phyloP scores from a whole-genome alignment of 331 rosid genomes.

The Pyracantha coccinea region DNA sequence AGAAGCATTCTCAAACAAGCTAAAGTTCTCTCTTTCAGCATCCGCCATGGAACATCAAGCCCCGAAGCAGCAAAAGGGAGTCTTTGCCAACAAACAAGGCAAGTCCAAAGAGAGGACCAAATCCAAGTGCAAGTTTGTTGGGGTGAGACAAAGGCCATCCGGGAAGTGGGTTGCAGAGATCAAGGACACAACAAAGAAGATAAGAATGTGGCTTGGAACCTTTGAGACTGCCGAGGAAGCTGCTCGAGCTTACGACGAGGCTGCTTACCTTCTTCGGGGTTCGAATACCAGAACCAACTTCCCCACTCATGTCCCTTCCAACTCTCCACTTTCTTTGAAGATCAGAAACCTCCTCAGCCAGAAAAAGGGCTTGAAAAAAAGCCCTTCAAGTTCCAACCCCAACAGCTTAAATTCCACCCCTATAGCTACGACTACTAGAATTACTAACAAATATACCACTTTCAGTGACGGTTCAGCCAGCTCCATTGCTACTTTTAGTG shows the following conservation, averaged over 20 bases:
- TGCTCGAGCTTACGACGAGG: conserved; percentile 86
- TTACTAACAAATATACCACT: neutral
- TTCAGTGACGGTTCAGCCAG: neutral
- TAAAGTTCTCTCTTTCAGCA: neutral
- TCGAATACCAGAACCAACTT: conserved; percentile 75
- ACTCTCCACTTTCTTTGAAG: conserved; percentile 63
- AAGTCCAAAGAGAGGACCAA: conserved; percentile 21
- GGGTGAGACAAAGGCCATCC: conserved; percentile 83
- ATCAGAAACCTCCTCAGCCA: conserved; percentile 52
- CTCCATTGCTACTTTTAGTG: conserved; percentile 3
- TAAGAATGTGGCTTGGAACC: conserved; percentile 87
- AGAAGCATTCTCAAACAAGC: neutral
- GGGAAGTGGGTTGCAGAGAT: conserved; percentile 97
- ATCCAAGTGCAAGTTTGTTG: conserved; percentile 48
- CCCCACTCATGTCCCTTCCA: conserved; percentile 16
- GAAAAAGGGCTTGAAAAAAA: conserved; percentile 28
- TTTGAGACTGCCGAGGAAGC: conserved; percentile 76
- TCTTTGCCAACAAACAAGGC: conserved; percentile 11
- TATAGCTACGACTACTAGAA: conserved; percentile 6
- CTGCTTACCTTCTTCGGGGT: conserved; percentile 75
- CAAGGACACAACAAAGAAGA: conserved; percentile 75
- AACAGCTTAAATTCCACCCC: conserved; percentile 6
- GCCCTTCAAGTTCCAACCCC: neutral
- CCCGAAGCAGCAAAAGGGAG: conserved; percentile 9
- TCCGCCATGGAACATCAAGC: conserved; percentile 16